Base-by-base conservation (phyloP, 1,284 basidiomycete species). In the Boletus semigastroideus region DNA sequence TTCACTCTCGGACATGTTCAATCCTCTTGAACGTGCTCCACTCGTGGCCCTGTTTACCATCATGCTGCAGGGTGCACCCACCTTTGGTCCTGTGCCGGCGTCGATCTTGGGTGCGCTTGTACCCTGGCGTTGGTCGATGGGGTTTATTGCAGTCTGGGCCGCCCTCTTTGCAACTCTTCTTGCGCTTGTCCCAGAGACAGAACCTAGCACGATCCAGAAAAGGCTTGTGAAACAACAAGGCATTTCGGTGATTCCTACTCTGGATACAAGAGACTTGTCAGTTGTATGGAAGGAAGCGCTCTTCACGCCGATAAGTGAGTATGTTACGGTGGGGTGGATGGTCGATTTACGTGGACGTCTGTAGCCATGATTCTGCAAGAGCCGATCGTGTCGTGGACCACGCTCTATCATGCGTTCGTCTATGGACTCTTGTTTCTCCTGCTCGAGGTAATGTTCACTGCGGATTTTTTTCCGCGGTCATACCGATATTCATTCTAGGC, bases 391-490 rank as follows among this genome's bases (percentile, higher is more conserved):
- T 53, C 53, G 1, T 65, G 65, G 65, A 66, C 65, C 9, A 62
- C 65, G 3, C 42, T 67, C 6, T 65, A 64, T 46, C 63, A 65
- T 20, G 59, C 63, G 3, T 65, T 65, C 22, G 53, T 65, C 17
- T 67, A 59, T 14, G 63, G 65, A 4, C 63, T 65, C 27, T 54
- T 65, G 41, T 65, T 67, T 22, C 51, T 65, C 14, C 63, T 65
- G 45, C 61, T 67, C 5, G 63, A 65, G 49, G 63, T 66, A 12
- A 31, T 25, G 42, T 28, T 9, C 31, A 12, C 3, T 31, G 30
- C 34, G 0, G 3, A 27, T 45, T 1, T 22, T 25, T 42, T 11
- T 39, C 19, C 19, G 9, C 5, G 34, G 25, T 5, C 10, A 17
- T 12, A 9, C 39, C 53, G 12, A 61, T 9, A 5, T 27, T 20